phyloP scores from a whole-genome alignment of 129 eudicot genomes.

The Ambrosia artemisiifolia region DNA sequence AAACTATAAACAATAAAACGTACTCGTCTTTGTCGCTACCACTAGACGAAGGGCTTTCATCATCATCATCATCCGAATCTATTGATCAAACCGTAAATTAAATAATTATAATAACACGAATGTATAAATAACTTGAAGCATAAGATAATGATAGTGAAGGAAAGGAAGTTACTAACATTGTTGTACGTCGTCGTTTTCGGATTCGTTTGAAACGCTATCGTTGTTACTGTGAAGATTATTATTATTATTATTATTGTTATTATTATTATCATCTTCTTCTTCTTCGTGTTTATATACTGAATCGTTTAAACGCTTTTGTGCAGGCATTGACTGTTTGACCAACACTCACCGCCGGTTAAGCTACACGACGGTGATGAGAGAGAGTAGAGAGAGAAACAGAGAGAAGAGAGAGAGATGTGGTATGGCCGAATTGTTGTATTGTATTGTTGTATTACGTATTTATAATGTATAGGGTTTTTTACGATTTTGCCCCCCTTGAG shows the following conservation, averaged over 20 bases:
- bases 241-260: background rate
- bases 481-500: constrained; percentile 19
- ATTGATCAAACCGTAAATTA: constrained; percentile 9
- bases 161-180: background rate
- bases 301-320: constrained; percentile 33
- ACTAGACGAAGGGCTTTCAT: constrained; percentile 47
- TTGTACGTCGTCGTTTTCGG: constrained; percentile 28
- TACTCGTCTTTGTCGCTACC: constrained; percentile 62
- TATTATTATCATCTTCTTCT: background rate
- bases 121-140: background rate
- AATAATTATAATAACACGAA: constrained; percentile 12
- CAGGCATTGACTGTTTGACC: constrained; percentile 32
- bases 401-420: constrained; percentile 19
- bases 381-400: background rate
- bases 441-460: constrained; percentile 10
- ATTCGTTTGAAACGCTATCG: constrained; percentile 22
- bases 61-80: constrained; percentile 42
- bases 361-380: constrained; percentile 26
- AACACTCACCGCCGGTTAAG: constrained; percentile 18
- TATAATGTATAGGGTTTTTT: background rate
- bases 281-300: constrained; percentile 13
- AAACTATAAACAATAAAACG: background rate
- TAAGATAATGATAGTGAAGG: too few species aligned
- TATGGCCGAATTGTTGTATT: constrained; percentile 12
- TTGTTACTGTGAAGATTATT: constrained; percentile 15